Conservation (phyloP, 768 basidiomycete species). For the Strobilomyces dryophilus region DNA sequence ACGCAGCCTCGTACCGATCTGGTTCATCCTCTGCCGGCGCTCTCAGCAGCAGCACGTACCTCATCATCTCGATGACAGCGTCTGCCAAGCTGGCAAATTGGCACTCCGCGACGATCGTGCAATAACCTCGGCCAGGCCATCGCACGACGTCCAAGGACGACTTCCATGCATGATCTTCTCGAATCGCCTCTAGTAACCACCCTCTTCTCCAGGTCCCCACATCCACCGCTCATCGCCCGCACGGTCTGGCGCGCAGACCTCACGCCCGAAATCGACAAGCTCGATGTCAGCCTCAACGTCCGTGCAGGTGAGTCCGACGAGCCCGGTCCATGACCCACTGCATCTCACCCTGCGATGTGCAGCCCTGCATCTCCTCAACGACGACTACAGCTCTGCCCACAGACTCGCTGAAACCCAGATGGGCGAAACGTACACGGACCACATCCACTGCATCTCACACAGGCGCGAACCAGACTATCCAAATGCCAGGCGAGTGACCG, state of each 20-base stretch:
- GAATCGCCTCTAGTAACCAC: slow-evolving; percentile 13
- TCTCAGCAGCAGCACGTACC: slow-evolving; percentile 41
- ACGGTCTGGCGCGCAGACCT: slow-evolving; percentile 15
- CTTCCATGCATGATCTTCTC: slow-evolving; percentile 3
- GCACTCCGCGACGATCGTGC: slow-evolving; percentile 1
- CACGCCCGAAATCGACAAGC: slow-evolving; percentile 16
- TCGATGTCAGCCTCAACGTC: slow-evolving; percentile 12
- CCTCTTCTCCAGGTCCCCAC: slow-evolving; percentile 13
- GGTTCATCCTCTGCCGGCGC: slow-evolving; percentile 28
- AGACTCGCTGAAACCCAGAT: slow-evolving; percentile 17
- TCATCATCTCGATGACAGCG: slow-evolving; percentile 10
- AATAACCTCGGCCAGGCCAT: background rate
- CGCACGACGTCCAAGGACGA: background rate
- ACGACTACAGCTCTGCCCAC: slow-evolving; percentile 17
- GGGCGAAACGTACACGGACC: slow-evolving; percentile 20
- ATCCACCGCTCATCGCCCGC: slow-evolving; percentile 9
- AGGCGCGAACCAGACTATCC: slow-evolving; percentile 24
- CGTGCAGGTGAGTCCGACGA: slow-evolving; percentile 7
- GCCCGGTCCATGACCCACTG: background rate
- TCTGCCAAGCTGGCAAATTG: background rate
- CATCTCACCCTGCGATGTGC: background rate
- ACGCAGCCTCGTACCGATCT: slow-evolving; percentile 59
- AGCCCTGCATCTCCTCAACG: slow-evolving; percentile 21
- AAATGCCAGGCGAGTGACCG: slow-evolving; percentile 8
- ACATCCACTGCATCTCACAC: slow-evolving; percentile 21